A percentile compares a stretch with the other conserved stretches of the same genome.
Conservation (phyloP, 768 basidiomycete species). For the Pleurotus sapidus region DNA sequence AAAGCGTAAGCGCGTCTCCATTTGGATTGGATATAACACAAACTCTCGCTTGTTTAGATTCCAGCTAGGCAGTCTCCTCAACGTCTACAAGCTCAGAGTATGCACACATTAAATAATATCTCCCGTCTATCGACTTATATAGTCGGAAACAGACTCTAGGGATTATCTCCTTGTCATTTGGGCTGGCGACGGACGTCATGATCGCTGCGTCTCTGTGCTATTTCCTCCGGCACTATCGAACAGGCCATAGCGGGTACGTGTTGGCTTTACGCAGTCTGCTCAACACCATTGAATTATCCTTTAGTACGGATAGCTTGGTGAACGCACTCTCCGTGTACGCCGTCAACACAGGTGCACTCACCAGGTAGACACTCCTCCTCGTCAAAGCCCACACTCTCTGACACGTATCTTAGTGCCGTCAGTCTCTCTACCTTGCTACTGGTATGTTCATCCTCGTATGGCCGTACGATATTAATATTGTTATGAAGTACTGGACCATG, state of each 20-base stretch:
- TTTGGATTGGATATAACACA: too few species aligned
- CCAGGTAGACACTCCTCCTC: slow-evolving; percentile 37
- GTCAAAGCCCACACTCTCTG: background rate
- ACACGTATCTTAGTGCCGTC: slow-evolving; percentile 29
- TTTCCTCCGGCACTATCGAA: slow-evolving; percentile 52
- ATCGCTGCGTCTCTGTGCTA: slow-evolving; percentile 51
- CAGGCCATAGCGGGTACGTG: slow-evolving; percentile 39
- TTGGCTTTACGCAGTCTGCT: background rate
- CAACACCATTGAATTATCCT: background rate
- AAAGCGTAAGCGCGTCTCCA: slow-evolving; percentile 31
- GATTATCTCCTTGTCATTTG: slow-evolving; percentile 43
- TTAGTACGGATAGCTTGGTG: slow-evolving; percentile 55
- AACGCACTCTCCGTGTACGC: slow-evolving; percentile 57
- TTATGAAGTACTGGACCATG: slow-evolving; percentile 46
- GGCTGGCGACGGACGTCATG: slow-evolving; percentile 46
- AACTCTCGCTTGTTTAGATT: slow-evolving; percentile 23
- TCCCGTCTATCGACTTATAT: background rate
- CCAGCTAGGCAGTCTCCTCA: slow-evolving; percentile 26
- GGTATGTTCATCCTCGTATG: slow-evolving; percentile 17
- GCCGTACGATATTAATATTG: background rate
- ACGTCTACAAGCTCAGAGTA: slow-evolving; percentile 37
- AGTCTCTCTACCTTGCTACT: slow-evolving; percentile 38
- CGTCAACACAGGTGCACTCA: slow-evolving; percentile 57
- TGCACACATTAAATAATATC: slow-evolving; percentile 7
- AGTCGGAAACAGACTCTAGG: slow-evolving; percentile 38